phyloP scores from a whole-genome alignment of 495 filamentous ascomycete genomes.

The Lophiotrema nucula region DNA sequence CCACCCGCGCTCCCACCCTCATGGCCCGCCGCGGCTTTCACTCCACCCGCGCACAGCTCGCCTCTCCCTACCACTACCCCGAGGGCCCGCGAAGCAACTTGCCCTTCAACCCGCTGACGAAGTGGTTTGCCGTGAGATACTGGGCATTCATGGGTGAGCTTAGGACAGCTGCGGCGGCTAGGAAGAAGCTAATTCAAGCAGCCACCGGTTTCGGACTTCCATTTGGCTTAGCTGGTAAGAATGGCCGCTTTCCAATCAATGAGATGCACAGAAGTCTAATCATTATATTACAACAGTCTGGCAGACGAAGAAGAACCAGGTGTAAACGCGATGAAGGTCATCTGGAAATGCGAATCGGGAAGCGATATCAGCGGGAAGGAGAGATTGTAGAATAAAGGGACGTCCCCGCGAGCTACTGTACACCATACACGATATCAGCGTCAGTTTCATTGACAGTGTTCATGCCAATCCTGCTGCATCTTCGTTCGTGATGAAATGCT shows the following conservation, averaged over 20 bases:
- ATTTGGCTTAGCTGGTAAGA: slow-evolving; percentile 79
- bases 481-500: not conserved
- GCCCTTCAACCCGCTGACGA: slow-evolving; percentile 91
- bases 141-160: slow-evolving; percentile 73
- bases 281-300: slow-evolving; percentile 58
- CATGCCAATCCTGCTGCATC: not conserved
- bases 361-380: not conserved
- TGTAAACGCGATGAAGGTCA: slow-evolving; percentile 1
- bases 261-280: slow-evolving; percentile 1
- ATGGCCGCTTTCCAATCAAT: slow-evolving; percentile 5
- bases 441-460: slow-evolving; percentile 26
- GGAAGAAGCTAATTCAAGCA: slow-evolving; percentile 38
- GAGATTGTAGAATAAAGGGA: slow-evolving; percentile 21
- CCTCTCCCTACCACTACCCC: slow-evolving; percentile 94
- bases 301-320: slow-evolving; percentile 72
- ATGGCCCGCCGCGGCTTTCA: slow-evolving; percentile 92
- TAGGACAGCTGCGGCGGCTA: not conserved
- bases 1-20: slow-evolving; percentile 63
- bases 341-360: not conserved
- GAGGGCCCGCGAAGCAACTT: slow-evolving; percentile 93
- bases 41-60: slow-evolving; percentile 79
- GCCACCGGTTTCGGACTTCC: slow-evolving; percentile 74
- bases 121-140: slow-evolving; percentile 77
- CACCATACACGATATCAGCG: slow-evolving; percentile 7
- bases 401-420: slow-evolving; percentile 23